Base-by-base conservation (phyloP, 2,329 filamentous ascomycete species). In the Fusarium veterinarium region DNA sequence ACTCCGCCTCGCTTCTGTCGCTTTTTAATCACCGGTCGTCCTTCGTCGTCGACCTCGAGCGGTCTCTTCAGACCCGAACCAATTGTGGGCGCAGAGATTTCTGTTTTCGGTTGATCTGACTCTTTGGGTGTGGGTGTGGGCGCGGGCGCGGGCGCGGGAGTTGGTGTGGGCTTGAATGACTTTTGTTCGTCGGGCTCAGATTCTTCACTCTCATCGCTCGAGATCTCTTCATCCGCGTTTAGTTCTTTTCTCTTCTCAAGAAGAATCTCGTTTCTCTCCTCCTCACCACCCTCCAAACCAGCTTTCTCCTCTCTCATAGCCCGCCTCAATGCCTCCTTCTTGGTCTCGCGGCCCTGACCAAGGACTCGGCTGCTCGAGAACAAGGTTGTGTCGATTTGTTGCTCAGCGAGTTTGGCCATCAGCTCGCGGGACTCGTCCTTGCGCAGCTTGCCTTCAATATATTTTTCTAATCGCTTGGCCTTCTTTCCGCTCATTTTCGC, bases 391-490 rank as follows among this genome's bases (percentile, higher is more conserved):
- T 98, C 95, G 74, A 96, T 89, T 78, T 92, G 95, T 60, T 90
- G 88, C 68, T 90, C 87, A 23, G 93, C 93, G 31, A 99, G 87
- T 80, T 96, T 95, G 79, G 93, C 93, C 76, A 98, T 87, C 35
- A 99, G 85, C 63, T 91, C 92, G 33, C 93, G 87, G 77, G 94
- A 97, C 81, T 98, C 95, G 79, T 99, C 96, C 81, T 97, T 98
- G 81, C 91, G 93, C 49, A 99, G 86, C 86, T 99, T 99, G 65
- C 89, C 96, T 77, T 98, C 95, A 73, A 92, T 91, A 79, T 91
- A 92, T 78, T 92, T 92, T 71, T 91, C 90, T 42, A 92, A 79
- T 4, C 90, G 86, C 82, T 92, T 91, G 10, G 90, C 88, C 79
- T 92, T 92, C 78, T 92, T 91, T 67, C 88, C 85, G 77, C 85